Percentiles rank a stretch among this genome's conserved stretches.
phyloP scores from a whole-genome alignment of 2,329 filamentous ascomycete genomes.

The Sporothrix humicola region DNA sequence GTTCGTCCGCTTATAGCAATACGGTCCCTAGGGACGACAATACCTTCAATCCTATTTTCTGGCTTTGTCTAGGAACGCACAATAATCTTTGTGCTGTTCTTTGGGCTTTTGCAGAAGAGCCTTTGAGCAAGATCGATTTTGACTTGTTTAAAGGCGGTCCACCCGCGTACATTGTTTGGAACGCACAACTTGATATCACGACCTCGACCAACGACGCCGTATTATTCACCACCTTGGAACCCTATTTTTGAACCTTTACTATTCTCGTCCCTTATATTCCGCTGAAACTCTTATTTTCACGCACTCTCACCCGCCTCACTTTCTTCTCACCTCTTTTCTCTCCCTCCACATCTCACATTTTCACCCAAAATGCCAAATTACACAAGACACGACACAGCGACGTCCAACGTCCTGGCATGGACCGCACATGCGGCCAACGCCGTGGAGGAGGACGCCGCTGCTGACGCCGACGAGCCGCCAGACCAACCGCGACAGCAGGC shows the following conservation, averaged over 20 bases:
- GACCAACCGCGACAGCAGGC: slow-evolving; percentile 54
- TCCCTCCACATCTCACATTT: background rate
- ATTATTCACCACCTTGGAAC: slow-evolving; percentile 3
- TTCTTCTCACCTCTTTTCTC: background rate
- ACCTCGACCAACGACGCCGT: background rate
- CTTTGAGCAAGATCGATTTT: slow-evolving; percentile 28
- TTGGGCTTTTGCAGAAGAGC: slow-evolving; percentile 23
- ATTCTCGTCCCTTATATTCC: background rate
- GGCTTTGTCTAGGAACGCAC: slow-evolving; percentile 20
- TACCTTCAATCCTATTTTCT: slow-evolving; percentile 32
- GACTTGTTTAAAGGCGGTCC: slow-evolving; percentile 26
- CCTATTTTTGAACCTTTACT: background rate
- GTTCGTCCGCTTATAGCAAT: slow-evolving; percentile 44
- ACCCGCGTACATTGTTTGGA: background rate
- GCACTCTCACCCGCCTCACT: background rate
- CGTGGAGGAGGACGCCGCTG: slow-evolving; percentile 64
- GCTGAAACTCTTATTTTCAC: background rate
- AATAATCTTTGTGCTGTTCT: slow-evolving; percentile 24
- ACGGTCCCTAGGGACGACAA: slow-evolving; percentile 55
- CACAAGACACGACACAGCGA: slow-evolving; percentile 46
- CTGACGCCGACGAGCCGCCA: slow-evolving; percentile 88
- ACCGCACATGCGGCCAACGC: slow-evolving; percentile 52
- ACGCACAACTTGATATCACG: slow-evolving; percentile 6
- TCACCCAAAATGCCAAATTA: slow-evolving; percentile 42
- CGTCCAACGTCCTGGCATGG: slow-evolving; percentile 54